phyloP scores from a whole-genome alignment of 2,329 filamentous ascomycete genomes.

The Rutstroemia sp. region DNA sequence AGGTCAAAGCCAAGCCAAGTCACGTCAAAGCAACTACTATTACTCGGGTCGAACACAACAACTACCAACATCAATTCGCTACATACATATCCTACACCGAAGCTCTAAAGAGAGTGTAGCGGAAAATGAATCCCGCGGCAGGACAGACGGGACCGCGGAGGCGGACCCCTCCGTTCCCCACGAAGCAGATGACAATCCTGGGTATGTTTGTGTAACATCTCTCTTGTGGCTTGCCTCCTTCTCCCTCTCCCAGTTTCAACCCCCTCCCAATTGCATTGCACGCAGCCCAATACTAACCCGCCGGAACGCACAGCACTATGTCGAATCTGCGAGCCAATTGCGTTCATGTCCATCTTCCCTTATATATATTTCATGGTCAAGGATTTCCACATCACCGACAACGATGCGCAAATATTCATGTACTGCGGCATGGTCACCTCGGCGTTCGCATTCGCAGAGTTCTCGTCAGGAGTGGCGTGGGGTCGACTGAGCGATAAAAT shows the following conservation, averaged over 20 bases:
- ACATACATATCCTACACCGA: not conserved
- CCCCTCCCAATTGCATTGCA: not conserved
- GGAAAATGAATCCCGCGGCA: conserved; percentile 19
- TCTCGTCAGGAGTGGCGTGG: conserved; percentile 88
- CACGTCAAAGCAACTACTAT: not conserved
- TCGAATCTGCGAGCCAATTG: conserved; percentile 96
- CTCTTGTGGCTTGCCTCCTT: not conserved
- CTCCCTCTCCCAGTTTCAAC: not conserved
- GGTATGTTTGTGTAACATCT: conserved; percentile 32
- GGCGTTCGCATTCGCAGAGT: conserved; percentile 92
- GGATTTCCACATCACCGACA: conserved; percentile 77
- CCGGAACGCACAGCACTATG: conserved; percentile 58
- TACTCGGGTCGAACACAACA: not conserved
- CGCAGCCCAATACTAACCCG: not conserved
- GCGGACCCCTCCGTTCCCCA: conserved; percentile 33
- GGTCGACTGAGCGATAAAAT: conserved; percentile 85
- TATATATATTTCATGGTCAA: conserved; percentile 98
- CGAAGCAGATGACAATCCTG: conserved; percentile 44
- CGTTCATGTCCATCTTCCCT: conserved; percentile 98
- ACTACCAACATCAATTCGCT: conserved; percentile 3
- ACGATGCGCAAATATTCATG: conserved; percentile 73
- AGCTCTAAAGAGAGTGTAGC: conserved; percentile 8
- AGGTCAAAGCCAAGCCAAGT: not conserved
- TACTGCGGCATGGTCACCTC: conserved; percentile 96
- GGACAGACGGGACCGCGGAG: conserved; percentile 27